Conservation (phyloP, 768 basidiomycete genomes). For the Psilocybe azurescens region DNA sequence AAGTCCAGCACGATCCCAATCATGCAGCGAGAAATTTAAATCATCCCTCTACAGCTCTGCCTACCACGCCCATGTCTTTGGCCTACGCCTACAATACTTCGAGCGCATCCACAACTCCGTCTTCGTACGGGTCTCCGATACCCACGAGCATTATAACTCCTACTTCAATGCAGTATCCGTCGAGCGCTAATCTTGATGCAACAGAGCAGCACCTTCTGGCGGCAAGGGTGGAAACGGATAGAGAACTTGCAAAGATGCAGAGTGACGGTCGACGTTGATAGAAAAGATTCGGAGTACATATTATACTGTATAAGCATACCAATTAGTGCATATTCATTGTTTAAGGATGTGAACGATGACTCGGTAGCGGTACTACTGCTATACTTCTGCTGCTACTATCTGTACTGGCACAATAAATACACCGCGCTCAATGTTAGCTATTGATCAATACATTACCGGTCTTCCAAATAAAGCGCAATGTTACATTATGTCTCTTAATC, state of each 20-base stretch:
- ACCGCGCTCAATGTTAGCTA: too few relatives aligned
- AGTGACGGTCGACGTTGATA: neutral
- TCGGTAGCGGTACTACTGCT: too few relatives aligned
- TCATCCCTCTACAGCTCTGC: neutral
- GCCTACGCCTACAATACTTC: neutral
- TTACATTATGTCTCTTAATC: too few relatives aligned
- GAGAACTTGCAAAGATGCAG: neutral
- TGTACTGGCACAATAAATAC: too few relatives aligned
- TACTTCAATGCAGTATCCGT: neutral
- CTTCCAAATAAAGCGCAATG: too few relatives aligned
- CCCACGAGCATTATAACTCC: neutral
- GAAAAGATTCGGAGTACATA: too few relatives aligned
- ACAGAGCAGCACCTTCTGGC: neutral
- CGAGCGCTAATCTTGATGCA: neutral
- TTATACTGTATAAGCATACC: too few relatives aligned
- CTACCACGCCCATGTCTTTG: neutral
- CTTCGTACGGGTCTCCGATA: neutral
- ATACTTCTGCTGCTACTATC: too few relatives aligned
- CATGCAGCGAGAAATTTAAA: neutral
- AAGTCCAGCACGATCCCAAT: neutral
- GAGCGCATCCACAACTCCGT: neutral
- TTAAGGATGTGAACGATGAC: too few relatives aligned
- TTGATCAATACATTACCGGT: too few relatives aligned
- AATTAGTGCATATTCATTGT: too few relatives aligned
- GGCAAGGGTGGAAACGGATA: neutral